phyloP scores from a whole-genome alignment of 768 basidiomycete genomes.

The Lentinula sp. region DNA sequence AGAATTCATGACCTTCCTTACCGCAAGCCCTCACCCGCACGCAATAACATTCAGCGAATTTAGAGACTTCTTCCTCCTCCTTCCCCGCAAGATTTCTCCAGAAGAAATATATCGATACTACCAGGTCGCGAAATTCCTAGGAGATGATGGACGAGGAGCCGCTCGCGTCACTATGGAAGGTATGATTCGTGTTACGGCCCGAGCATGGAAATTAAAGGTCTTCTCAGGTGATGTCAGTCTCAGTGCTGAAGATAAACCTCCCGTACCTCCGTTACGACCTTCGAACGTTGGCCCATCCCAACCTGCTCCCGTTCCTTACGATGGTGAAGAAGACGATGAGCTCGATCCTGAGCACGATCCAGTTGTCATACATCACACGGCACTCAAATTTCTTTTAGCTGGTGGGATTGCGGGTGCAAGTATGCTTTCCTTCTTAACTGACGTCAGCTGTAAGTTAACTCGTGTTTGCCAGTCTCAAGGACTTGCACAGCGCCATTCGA shows the following conservation, averaged over 20 bases:
- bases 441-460: background rate
- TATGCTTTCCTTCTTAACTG: conserved; percentile 26
- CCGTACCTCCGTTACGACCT: conserved; percentile 15
- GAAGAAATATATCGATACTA: conserved; percentile 86
- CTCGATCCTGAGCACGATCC: conserved; percentile 56
- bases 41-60: conserved; percentile 78
- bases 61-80: conserved; percentile 80
- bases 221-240: conserved; percentile 67
- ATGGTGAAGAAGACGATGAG: conserved; percentile 32
- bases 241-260: conserved; percentile 69
- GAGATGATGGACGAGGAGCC: conserved; percentile 71
- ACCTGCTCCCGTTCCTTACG: conserved; percentile 11
- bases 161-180: conserved; percentile 90
- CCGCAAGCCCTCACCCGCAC: conserved; percentile 63
- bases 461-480: conserved; percentile 66
- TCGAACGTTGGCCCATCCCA: background rate
- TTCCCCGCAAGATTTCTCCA: conserved; percentile 76
- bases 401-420: conserved; percentile 94
- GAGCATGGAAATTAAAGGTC: background rate
- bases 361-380: conserved; percentile 57
- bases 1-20: conserved; percentile 78
- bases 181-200: conserved; percentile 21
- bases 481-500: conserved; percentile 98
- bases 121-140: conserved; percentile 59
- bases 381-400: conserved; percentile 86